Base-by-base conservation (phyloP, 202 grass and related monocot species). In the Miscanthus sacchariflorus region DNA sequence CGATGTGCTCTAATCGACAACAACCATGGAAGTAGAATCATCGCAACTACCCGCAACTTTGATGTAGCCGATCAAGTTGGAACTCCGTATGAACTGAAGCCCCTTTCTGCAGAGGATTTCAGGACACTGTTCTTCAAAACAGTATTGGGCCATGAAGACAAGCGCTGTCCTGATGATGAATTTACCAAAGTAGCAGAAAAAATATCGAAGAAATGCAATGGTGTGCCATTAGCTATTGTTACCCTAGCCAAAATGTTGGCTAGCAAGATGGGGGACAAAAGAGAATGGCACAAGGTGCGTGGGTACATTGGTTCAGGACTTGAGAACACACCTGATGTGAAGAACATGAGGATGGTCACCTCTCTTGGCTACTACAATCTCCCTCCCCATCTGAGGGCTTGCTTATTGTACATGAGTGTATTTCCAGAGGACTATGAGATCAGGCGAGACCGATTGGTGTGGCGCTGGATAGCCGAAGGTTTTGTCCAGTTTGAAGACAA, bases 1-100 rank as follows among this genome's bases (percentile, higher is more conserved):
- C 61, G 50, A 65, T 2, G 0, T 14, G 77, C 72, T 56, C 68
- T 90, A 5, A 38, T 67, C 17, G 7, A 79, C 35, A 79, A 56
- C 49, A 76, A 73, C 17, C 12, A 56, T 18, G 89, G 89, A 49
- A 88, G 86, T 15, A 78, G 50, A 79, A 79, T 87, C 38, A 15
- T 87, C 25, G 49, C 74, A 10, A 36, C 74, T 5, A 76, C 74
- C 7, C 27, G 7, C 25, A 76, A 33, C 74, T 50, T 52, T 35
- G 74, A 76, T 36, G 12, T 76, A 6, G 74, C 27, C 18, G 74
- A 52, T 11, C 46, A 54, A 21, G 25, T 76, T 76, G 74, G 74
- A 35, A 17, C 14, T 54, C 49, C 46, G 1, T 54, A 76, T 54
- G 74, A 54, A 30, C 25, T 83, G 80, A 72, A 83, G n/a, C 80